These are phyloP conservation scores for Symbiotaphrina buchneri DNA, from an alignment of 495 filamentous ascomycete species.

Conservation along the genomic window DNA sequence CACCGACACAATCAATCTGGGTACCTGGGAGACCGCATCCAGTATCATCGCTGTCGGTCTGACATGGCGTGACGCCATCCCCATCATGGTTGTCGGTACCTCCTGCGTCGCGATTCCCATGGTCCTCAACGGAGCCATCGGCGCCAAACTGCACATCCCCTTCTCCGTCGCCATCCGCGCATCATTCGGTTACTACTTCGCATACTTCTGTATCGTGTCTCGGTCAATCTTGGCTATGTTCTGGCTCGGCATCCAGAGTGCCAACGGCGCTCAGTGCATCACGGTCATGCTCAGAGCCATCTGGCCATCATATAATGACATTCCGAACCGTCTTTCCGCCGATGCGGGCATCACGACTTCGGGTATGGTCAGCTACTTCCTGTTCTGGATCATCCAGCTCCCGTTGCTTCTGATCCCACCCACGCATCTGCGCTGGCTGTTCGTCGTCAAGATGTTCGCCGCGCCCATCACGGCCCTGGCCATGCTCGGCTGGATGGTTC, in stretches of 20 bases:
- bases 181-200: slow-evolving; percentile 46
- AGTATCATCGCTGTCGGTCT: slow-evolving; percentile 40
- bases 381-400: slow-evolving; percentile 35
- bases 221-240: slow-evolving; percentile 46
- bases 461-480: slow-evolving; percentile 28
- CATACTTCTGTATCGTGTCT: slow-evolving; percentile 42
- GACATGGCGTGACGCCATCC: slow-evolving; percentile 34
- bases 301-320: slow-evolving; percentile 41
- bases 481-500: slow-evolving; percentile 28
- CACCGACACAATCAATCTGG: slow-evolving; percentile 35
- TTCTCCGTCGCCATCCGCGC: slow-evolving; percentile 47
- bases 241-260: slow-evolving; percentile 50
- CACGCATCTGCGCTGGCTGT: slow-evolving; percentile 30
- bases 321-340: slow-evolving; percentile 23
- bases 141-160: slow-evolving; percentile 36
- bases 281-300: too few species aligned
- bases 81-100: slow-evolving; percentile 35
- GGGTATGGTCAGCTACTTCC: slow-evolving; percentile 37
- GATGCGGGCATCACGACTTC: slow-evolving; percentile 27
- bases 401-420: slow-evolving; percentile 31
- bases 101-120: slow-evolving; percentile 40
- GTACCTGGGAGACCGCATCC: slow-evolving; percentile 36
- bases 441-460: slow-evolving; percentile 30
- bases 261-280: too few species aligned
- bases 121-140: slow-evolving; percentile 37